phyloP scores from a whole-genome alignment of 2,329 filamentous ascomycete genomes.

The Penicillium psychrosexuale region DNA sequence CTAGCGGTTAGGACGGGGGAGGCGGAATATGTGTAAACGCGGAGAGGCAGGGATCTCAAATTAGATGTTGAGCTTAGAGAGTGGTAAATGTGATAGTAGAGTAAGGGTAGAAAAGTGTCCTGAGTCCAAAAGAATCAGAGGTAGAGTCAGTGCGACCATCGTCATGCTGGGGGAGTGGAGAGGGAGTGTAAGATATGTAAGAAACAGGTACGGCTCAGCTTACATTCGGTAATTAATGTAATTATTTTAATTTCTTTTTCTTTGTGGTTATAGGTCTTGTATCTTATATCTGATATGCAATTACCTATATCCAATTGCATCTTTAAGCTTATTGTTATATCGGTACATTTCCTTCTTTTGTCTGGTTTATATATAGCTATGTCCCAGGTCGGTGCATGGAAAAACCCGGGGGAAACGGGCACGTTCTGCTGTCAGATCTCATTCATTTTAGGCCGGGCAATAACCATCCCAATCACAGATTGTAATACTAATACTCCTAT shows the following conservation, averaged over 20 bases:
- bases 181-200: constrained; percentile 21
- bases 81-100: not conserved
- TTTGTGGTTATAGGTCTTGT: not conserved
- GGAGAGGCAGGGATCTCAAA: not conserved
- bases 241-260: not conserved
- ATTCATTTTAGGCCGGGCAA: not conserved
- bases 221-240: constrained; percentile 18
- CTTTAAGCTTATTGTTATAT: not conserved
- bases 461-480: not conserved
- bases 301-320: not conserved
- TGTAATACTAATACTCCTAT: not conserved
- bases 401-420: not conserved
- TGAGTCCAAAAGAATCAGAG: constrained; percentile 2
- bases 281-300: not conserved
- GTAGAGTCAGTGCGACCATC: constrained; percentile 23
- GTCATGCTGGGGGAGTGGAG: constrained; percentile 35
- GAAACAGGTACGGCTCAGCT: constrained; percentile 18
- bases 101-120: not conserved
- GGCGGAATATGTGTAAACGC: not conserved
- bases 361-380: not conserved
- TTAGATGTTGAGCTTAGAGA: not conserved
- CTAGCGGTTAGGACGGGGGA: not conserved
- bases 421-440: constrained; percentile 2
- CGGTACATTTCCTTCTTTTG: not conserved
- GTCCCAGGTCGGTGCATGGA: not conserved